These are phyloP conservation scores for Fusarium heterosporum DNA, from an alignment of 2,329 filamentous ascomycete species.

Conservation along the genomic window DNA sequence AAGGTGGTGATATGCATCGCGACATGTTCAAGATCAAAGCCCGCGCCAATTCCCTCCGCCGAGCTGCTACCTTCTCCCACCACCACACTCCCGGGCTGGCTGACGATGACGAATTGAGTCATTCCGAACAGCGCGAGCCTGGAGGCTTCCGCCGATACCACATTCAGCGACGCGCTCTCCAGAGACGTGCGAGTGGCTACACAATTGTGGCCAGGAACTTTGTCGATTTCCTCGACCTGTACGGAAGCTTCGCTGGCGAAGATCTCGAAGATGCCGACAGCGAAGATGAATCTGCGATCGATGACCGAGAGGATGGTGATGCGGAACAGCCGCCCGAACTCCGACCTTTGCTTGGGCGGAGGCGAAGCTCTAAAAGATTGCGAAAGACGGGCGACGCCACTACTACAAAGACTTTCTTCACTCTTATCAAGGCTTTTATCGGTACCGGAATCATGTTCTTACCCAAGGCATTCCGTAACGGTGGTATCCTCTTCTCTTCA, in stretches of 20 bases:
- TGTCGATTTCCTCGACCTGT: constrained; percentile 79
- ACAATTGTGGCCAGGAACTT: constrained; percentile 75
- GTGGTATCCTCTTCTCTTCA: constrained; percentile 80
- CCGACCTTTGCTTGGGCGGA: constrained; percentile 65
- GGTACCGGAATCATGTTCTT: constrained; percentile 86
- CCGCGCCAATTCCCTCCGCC: constrained; percentile 61
- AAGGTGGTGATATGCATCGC: constrained; percentile 82
- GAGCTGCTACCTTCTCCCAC: constrained; percentile 76
- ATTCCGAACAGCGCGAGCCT: constrained; percentile 57
- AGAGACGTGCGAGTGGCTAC: constrained; percentile 53
- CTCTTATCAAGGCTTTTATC: constrained; percentile 80
- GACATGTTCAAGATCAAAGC: constrained; percentile 81
- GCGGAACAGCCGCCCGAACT: constrained; percentile 66
- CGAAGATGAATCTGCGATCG: constrained; percentile 68
- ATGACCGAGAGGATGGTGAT: constrained; percentile 57
- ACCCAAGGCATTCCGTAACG: constrained; percentile 82
- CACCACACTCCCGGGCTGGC: constrained; percentile 53
- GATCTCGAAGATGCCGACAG: constrained; percentile 66
- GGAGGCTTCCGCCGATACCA: constrained; percentile 62
- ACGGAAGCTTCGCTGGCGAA: constrained; percentile 82
- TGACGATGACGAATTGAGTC: constrained; percentile 48
- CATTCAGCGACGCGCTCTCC: constrained; percentile 53
- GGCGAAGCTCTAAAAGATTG: constrained; percentile 62
- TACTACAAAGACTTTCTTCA: constrained; percentile 81
- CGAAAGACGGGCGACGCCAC: constrained; percentile 69